These are phyloP conservation scores for Yarrowia deformans DNA, from an alignment of 805 yeast genomes.

Conservation along the genomic window DNA sequence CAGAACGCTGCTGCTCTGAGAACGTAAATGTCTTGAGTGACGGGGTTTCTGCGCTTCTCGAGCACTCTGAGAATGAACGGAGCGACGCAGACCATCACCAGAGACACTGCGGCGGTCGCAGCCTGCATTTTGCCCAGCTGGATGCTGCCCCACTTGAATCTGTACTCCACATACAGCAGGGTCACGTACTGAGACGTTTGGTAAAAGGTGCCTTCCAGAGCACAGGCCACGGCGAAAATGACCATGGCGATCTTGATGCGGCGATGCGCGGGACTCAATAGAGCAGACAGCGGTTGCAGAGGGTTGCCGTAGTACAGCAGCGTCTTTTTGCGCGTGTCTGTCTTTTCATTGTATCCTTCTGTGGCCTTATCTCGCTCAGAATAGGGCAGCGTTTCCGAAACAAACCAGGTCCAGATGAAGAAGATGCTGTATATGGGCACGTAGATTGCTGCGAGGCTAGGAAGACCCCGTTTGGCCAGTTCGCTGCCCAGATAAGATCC, in stretches of 20 bases:
- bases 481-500: conserved; percentile 5
- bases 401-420: conserved; percentile 2
- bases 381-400: conserved; percentile 7
- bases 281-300: conserved; percentile 5
- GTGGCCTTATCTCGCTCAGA: conserved; percentile 24
- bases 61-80: conserved; percentile 4
- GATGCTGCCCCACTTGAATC: conserved; percentile 10
- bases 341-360: neutral
- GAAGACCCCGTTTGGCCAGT: neutral
- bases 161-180: neutral
- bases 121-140: conserved; percentile 14
- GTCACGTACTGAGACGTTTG: conserved; percentile 18
- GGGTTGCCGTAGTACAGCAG: conserved; percentile 14
- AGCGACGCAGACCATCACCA: neutral
- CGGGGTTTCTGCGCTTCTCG: conserved; percentile 25
- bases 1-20: conserved; percentile 7
- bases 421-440: neutral
- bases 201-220: conserved; percentile 29
- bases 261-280: conserved; percentile 2
- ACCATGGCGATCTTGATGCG: conserved; percentile 31
- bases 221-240: conserved; percentile 22
- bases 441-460: neutral
- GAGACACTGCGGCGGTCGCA: neutral
- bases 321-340: neutral
- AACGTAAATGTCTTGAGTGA: conserved; percentile 22